phyloP scores from a whole-genome alignment of 2,329 filamentous ascomycete genomes.

The Thielaviopsis euricoi region DNA sequence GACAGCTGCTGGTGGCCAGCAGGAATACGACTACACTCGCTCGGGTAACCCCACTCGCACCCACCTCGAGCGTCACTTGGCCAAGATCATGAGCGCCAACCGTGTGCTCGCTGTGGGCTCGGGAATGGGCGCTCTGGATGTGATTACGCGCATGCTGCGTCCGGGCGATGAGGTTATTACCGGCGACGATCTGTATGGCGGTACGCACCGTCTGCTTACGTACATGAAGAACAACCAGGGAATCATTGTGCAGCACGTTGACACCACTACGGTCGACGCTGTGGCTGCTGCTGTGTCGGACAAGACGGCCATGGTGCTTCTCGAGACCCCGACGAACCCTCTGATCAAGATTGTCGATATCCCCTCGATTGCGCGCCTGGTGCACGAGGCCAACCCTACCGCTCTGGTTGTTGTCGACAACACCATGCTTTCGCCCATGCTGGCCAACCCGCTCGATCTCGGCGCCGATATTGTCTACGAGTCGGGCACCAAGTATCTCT shows the following conservation, averaged over 20 bases:
- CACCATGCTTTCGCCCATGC: slow-evolving; percentile 94
- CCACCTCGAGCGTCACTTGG: slow-evolving; percentile 87
- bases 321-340: slow-evolving; percentile 94
- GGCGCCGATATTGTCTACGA: slow-evolving; percentile 96
- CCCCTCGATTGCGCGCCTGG: slow-evolving; percentile 54
- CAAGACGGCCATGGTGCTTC: slow-evolving; percentile 87
- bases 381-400: slow-evolving; percentile 61
- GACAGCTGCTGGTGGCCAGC: slow-evolving; percentile 57
- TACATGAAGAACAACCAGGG: slow-evolving; percentile 79
- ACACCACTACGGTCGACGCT: slow-evolving; percentile 64
- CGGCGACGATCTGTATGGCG: slow-evolving; percentile 91
- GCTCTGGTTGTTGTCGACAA: slow-evolving; percentile 90
- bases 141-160: slow-evolving; percentile 77
- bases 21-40: slow-evolving; percentile 95
- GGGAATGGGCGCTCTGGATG: slow-evolving; percentile 93
- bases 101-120: slow-evolving; percentile 87
- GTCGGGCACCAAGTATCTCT: slow-evolving; percentile 94
- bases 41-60: slow-evolving; percentile 94
- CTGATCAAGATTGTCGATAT: slow-evolving; percentile 97
- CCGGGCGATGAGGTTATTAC: slow-evolving; percentile 96
- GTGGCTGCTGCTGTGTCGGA: slow-evolving; percentile 52
- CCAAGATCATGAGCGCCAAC: slow-evolving; percentile 96
- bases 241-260: slow-evolving; percentile 89
- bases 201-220: slow-evolving; percentile 82
- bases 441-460: slow-evolving; percentile 83